Base-by-base conservation (phyloP, 345 rosid genomes). In the Citrus trifoliata region DNA sequence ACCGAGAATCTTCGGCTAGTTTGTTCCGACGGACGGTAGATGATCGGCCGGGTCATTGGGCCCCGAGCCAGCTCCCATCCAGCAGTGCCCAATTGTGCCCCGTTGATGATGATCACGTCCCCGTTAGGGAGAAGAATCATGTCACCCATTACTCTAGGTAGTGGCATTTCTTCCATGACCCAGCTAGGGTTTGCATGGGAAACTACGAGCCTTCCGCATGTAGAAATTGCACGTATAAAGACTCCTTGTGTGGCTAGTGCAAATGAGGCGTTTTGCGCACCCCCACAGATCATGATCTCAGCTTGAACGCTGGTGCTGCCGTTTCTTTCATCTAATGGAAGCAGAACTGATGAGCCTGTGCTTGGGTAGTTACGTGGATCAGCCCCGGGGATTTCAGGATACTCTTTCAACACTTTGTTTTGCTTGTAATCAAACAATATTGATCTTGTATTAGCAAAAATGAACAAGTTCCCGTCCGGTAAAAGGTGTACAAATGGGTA, bases 331-430 rank as follows among this genome's bases (percentile, higher is more conserved):
- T 91, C 90, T 4, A 95, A 40, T 21, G 98, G 95, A 33, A 95
- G 86, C 76, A 95, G 48, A 70, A 93, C 87, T 0, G 97, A 95
- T 5, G 98, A 95, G 12, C 98, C 98, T 19, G 94, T 71, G 84
- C 97, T 92, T 6, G 98, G 98, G 74, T 95, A 95, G 35, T 95
- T 93, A 10, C 97, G 89, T 2, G 95, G 94, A 71, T 87, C 90
- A 4, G 81, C 85, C 5, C 83, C 84, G 2, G 92, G 89, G 10
- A 95, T 92, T 46, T 24, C 71, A 7, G 92, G 94, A 53, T 85
- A 90, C 86, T 87, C 92, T 77, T 51, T 89, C 13, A 91, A 69
- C 37, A 95, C 86, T 12, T 70, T 74, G 60, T 92, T 86, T 9
- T 10, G 79, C 51, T 74, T 86, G 86, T 93, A 95, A 82, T 95